These are phyloP conservation scores for Boletus semigastroideus DNA, from an alignment of 1,284 basidiomycete species.

Conservation along the genomic window DNA sequence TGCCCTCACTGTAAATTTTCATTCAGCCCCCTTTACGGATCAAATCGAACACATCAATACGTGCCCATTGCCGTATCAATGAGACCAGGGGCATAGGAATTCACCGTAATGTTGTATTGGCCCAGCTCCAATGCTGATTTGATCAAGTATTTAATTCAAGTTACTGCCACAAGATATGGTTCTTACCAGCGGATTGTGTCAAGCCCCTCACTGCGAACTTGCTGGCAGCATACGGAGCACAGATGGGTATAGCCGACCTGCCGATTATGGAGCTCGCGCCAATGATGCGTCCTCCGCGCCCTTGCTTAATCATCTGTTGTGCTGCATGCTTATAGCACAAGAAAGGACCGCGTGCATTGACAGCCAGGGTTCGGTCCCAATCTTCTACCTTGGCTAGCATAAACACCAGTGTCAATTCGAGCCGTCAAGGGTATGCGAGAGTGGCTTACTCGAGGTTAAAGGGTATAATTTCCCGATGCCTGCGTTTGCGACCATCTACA, in stretches of 20 bases:
- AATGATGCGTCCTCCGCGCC: conserved; percentile 37
- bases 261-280: conserved; percentile 30
- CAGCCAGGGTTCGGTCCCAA: conserved; percentile 21
- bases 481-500: conserved; percentile 15
- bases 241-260: conserved; percentile 8
- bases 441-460: conserved; percentile 1
- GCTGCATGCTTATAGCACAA: conserved; percentile 37
- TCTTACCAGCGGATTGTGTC: conserved; percentile 23
- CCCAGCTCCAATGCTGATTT: conserved; percentile 30
- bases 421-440: too few relatives aligned
- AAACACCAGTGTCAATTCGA: background rate
- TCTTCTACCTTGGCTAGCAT: conserved; percentile 13
- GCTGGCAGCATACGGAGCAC: conserved; percentile 21
- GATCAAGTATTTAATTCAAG: background rate
- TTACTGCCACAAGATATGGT: too few relatives aligned
- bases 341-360: conserved; percentile 31
- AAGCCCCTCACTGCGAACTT: conserved; percentile 36
- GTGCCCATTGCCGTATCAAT: background rate
- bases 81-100: background rate
- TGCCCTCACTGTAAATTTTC: background rate
- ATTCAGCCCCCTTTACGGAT: background rate
- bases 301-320: conserved; percentile 35
- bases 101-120: conserved; percentile 9
- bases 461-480: background rate
- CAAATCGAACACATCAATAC: background rate